phyloP scores from a whole-genome alignment of 495 filamentous ascomycete genomes.

The Neurospora sp. region DNA sequence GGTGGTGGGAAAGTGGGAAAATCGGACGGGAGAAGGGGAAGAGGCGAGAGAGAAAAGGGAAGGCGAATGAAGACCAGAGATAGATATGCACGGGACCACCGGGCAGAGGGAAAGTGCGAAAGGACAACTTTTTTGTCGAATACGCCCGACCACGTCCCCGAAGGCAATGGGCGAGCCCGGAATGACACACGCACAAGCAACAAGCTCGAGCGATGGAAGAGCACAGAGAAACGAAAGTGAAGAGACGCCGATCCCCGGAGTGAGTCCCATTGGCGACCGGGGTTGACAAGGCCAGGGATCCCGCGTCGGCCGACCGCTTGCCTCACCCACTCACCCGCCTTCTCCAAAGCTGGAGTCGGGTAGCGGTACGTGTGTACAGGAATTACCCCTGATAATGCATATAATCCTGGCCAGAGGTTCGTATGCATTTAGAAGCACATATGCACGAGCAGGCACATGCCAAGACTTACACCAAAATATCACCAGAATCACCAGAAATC shows the following conservation, averaged over 20 bases:
- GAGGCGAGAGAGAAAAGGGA: neutral
- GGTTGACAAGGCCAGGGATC: neutral
- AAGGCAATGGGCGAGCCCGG: neutral
- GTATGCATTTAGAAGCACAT: too few relatives aligned
- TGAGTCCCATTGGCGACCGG: neutral
- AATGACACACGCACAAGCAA: neutral
- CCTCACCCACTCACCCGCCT: neutral
- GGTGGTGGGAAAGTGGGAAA: neutral
- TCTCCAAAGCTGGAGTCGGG: neutral
- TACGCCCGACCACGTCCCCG: neutral
- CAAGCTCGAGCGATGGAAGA: neutral
- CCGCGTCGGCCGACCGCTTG: neutral
- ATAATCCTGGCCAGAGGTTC: too few relatives aligned
- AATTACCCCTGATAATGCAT: too few relatives aligned
- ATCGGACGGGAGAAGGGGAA: neutral
- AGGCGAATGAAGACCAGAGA: neutral
- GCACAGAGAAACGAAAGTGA: neutral
- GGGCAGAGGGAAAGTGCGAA: constrained; percentile 2
- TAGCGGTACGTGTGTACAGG: neutral
- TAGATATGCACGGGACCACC: constrained; percentile 2
- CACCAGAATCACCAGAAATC: too few relatives aligned
- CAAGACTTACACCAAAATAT: too few relatives aligned
- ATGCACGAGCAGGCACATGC: too few relatives aligned
- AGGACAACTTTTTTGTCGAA: neutral
- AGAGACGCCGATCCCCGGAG: neutral